Evolutionary conservation across 2,329 filamentous ascomycete species (phyloP), one percentile per base, ranked within the genome.

Genomic region (Phaeosphaeria sp.): DNA sequence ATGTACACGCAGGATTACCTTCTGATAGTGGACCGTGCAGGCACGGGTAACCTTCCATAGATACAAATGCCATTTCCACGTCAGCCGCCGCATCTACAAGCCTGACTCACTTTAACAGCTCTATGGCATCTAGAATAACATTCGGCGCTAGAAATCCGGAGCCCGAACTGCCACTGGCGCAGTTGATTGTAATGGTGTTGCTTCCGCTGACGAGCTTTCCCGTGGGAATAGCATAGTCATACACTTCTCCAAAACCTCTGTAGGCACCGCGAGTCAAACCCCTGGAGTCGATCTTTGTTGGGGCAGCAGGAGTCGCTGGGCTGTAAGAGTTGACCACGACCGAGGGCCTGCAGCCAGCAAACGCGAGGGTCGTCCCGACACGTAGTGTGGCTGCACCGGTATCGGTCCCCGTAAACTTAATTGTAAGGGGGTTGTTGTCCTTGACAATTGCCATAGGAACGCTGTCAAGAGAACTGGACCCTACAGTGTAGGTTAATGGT

Each of bases 391-490:
- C 83, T 2, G 83, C 77, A 0, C 77, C 81, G 2, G 81, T 80
- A 5, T 84, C 81, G 13, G 71, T 74, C 0, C 88, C 80, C 24
- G 80, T 83, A 73, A 90, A 88, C 44, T 82, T 82, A 74, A 90
- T 88, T 1, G 84, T 89, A 15, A 86, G 78, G 0, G 84, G 84
- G 75, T 89, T 89, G 55, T 85, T 82, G 22, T 72, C 73, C 72
- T 88, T 86, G 77, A 88, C 88, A 24, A 89, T 72, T 0, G 87
- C 87, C 88, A 90, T 90, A 44, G 88, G 87, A 68, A 90, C 88
- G 57, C 83, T 80, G 3, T 76, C 75, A 1, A 82, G 68, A 6
- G 77, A 71, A 22, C 83, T 85, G 21, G 81, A 82, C 42, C 86
- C 87, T 11, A 88, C 83, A 1, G 84, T 88, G 75, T 87, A 89